These are phyloP conservation scores for Primulina huaijiensis DNA, from an alignment of 257 asterid genomes.

Conservation along the genomic window DNA sequence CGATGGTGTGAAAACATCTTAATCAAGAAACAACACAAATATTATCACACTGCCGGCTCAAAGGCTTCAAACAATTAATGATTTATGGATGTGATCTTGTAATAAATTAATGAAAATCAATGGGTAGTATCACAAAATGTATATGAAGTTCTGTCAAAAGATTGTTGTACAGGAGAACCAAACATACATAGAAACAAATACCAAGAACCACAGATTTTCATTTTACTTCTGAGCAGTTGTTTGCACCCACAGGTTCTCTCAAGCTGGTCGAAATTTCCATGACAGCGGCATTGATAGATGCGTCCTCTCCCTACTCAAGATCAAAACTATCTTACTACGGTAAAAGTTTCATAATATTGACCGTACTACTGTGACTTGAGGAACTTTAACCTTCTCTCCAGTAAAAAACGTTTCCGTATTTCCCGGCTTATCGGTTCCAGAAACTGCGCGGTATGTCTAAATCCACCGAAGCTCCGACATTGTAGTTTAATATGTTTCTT, in stretches of 20 bases:
- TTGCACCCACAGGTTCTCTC: conserved; percentile 71
- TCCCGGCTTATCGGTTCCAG: conserved; percentile 92
- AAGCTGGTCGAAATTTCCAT: conserved; percentile 72
- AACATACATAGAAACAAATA: background rate
- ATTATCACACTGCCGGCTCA: background rate
- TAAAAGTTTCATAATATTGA: background rate
- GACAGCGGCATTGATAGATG: conserved; percentile 88
- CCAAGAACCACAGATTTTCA: conserved; percentile 18
- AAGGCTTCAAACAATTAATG: background rate
- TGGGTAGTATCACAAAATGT: background rate
- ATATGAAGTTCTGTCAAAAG: background rate
- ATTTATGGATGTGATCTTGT: background rate
- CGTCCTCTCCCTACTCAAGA: conserved; percentile 70
- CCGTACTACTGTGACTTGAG: background rate
- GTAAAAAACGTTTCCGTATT: conserved; percentile 85
- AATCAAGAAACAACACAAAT: no score
- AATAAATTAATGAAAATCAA: background rate
- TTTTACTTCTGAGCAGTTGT: conserved; percentile 69
- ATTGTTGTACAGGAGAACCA: background rate
- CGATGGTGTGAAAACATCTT: no score
- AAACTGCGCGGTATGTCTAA: conserved; percentile 90
- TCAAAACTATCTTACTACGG: background rate
- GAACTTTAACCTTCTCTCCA: conserved; percentile 80
- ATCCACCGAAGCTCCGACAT: conserved; percentile 87
- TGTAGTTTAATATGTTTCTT: conserved; percentile 91